phyloP scores from a whole-genome alignment of 768 basidiomycete genomes.

The Termitomyces sp. region DNA sequence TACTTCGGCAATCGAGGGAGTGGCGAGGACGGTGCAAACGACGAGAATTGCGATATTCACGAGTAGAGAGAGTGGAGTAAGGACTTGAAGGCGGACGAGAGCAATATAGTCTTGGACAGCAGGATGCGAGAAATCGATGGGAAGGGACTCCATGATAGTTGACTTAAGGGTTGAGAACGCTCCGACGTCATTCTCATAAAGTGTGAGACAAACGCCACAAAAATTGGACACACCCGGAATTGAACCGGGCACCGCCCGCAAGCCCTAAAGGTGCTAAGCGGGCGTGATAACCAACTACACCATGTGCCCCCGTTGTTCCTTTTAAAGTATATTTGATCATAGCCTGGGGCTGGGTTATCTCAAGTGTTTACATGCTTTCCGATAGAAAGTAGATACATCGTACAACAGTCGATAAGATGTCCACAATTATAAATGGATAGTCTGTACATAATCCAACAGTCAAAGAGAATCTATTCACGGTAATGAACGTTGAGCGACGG shows the following conservation, averaged over 20 bases:
- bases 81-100: constrained; percentile 74
- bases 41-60: constrained; percentile 71
- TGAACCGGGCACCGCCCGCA: constrained; percentile 26
- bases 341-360: too few relatives aligned
- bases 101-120: constrained; percentile 62
- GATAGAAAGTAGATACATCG: not conserved
- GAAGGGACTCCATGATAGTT: constrained; percentile 46
- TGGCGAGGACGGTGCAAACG: constrained; percentile 63
- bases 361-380: too few relatives aligned
- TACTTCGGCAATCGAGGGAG: constrained; percentile 53
- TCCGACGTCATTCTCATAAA: not conserved
- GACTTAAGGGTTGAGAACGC: not conserved
- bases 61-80: constrained; percentile 80
- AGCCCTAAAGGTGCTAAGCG: constrained; percentile 19
- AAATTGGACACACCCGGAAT: constrained; percentile 24
- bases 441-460: not conserved
- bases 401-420: not conserved
- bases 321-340: too few relatives aligned
- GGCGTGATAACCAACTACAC: constrained; percentile 30
- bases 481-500: not conserved
- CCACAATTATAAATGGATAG: not conserved
- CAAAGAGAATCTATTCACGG: not conserved
- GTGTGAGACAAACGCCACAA: not conserved
- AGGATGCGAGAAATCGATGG: constrained; percentile 55
- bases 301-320: constrained; percentile 17